Percentiles rank a stretch among this genome's conserved stretches.
phyloP scores from a whole-genome alignment of 2,329 filamentous ascomycete species.

The Colletotrichum sp. region DNA sequence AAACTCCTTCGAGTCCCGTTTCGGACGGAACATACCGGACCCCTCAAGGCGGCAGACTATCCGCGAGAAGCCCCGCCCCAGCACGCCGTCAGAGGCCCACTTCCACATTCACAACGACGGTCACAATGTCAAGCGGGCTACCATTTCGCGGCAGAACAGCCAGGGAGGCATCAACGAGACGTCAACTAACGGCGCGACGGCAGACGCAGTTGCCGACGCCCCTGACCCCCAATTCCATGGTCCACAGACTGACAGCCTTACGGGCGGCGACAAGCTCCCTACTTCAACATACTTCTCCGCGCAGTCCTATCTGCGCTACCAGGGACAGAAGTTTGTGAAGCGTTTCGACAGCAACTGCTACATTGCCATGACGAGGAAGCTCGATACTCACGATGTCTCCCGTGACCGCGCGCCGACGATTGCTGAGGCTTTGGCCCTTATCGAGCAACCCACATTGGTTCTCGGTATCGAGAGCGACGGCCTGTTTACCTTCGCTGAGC shows the following conservation, averaged over 20 bases:
- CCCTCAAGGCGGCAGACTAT: slow-evolving; percentile 84
- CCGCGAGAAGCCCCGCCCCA: slow-evolving; percentile 66
- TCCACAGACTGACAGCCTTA: slow-evolving; percentile 53
- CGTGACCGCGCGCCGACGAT: slow-evolving; percentile 73
- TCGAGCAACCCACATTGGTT: slow-evolving; percentile 88
- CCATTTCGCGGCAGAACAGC: slow-evolving; percentile 54
- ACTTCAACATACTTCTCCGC: slow-evolving; percentile 94
- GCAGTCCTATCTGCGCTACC: slow-evolving; percentile 96
- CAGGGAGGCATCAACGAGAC: neutral
- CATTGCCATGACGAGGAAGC: slow-evolving; percentile 96
- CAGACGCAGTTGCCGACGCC: slow-evolving; percentile 31
- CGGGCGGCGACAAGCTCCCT: slow-evolving; percentile 55
- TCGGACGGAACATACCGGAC: slow-evolving; percentile 91
- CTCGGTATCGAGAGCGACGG: slow-evolving; percentile 96
- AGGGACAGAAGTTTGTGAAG: slow-evolving; percentile 94
- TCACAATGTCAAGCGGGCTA: slow-evolving; percentile 65
- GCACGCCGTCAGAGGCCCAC: slow-evolving; percentile 72
- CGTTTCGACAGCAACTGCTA: slow-evolving; percentile 99
- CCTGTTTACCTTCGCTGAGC: slow-evolving; percentile 95
- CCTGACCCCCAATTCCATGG: slow-evolving; percentile 75
- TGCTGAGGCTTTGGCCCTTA: slow-evolving; percentile 76
- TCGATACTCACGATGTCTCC: slow-evolving; percentile 96
- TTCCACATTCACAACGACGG: slow-evolving; percentile 86
- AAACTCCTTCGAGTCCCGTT: slow-evolving; percentile 95
- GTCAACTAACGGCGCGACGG: slow-evolving; percentile 22